These are phyloP conservation scores for Fomes fomentarius DNA, from an alignment of 1,284 basidiomycete species.

Conservation along the genomic window DNA sequence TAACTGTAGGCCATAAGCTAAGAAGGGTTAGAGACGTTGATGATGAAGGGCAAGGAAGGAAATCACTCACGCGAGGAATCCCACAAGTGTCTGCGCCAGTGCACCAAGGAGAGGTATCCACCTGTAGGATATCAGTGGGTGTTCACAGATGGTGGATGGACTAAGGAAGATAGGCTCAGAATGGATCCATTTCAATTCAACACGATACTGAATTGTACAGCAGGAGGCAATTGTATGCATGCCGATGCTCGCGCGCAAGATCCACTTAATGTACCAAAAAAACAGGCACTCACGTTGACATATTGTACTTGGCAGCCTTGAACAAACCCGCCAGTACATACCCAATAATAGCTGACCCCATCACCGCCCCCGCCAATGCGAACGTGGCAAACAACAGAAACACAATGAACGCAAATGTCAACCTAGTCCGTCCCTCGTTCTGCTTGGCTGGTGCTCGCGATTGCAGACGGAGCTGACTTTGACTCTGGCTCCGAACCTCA, in stretches of 20 bases:
- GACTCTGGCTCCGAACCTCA: constrained; percentile 14
- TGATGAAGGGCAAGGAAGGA: not conserved
- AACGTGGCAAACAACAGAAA: constrained; percentile 59
- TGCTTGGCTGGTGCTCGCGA: constrained; percentile 31
- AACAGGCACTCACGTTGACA: constrained; percentile 73
- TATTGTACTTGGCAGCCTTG: constrained; percentile 66
- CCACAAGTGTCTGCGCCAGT: constrained; percentile 67
- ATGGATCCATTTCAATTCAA: not conserved
- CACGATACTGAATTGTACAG: not conserved
- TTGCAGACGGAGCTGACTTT: constrained; percentile 13
- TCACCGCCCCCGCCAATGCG: constrained; percentile 64
- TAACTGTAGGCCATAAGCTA: constrained; percentile 60
- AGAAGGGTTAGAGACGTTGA: not conserved
- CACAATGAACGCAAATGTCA: constrained; percentile 68
- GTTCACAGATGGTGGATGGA: too few relatives aligned
- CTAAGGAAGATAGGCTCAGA: not conserved
- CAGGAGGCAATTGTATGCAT: too few relatives aligned
- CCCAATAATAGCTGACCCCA: constrained; percentile 73
- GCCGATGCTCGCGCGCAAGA: too few relatives aligned
- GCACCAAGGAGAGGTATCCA: constrained; percentile 86
- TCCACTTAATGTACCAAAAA: too few relatives aligned
- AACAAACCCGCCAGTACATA: constrained; percentile 74
- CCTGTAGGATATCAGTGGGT: constrained; percentile 45
- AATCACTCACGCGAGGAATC: constrained; percentile 61
- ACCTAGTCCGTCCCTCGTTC: constrained; percentile 59